Evolutionary conservation across 805 yeast genomes (phyloP), one percentile per base, ranked within the genome.

Genomic region (Metahyphopichia silvanorum): DNA sequence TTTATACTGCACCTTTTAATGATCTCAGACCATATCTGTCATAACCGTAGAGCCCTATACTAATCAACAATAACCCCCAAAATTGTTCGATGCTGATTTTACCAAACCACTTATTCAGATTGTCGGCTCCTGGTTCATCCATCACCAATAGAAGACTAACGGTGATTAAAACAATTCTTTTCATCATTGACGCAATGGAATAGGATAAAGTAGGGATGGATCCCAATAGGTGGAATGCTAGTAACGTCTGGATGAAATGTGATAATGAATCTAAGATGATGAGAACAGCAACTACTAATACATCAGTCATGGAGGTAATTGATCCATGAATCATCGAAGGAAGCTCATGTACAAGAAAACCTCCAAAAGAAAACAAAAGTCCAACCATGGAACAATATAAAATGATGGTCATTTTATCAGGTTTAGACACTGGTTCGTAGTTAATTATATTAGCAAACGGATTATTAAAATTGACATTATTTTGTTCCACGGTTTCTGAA

Each of bases 161-260:
- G 2, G 82, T 71, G 26, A 88, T 87, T 19, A 88, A 76, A 1
- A 86, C 83, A n/a, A 88, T 83, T 48, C 95, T 77, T 60, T 88
- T 88, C 76, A 88, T 74, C 75, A 88, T 74, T 26, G 86, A 79
- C 3, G 96, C 95, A 36, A 88, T 80, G 2, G 94, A 83, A 58
- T 86, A 88, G 3, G 93, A 77, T 9, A 88, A 79, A 0, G 96
- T 86, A 2, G 95, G 84, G 5, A 88, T 71, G 51, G 81, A 74
- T 14, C 95, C 93, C 27, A 88, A 60, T 20, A 88, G 66, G 60
- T 84, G 86, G 57, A 85, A 86, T 11, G 95, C 87, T 24, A 88
- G 67, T 53, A 87, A 62, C 25, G 89, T 82, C 59, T 88, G 96
- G 23, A 76, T 51, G 45, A 85, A 88, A 58, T 86, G 95, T 11